Evolutionary conservation across 805 yeast species (phyloP).

Genomic region (Maudiozyma turicensis): DNA sequence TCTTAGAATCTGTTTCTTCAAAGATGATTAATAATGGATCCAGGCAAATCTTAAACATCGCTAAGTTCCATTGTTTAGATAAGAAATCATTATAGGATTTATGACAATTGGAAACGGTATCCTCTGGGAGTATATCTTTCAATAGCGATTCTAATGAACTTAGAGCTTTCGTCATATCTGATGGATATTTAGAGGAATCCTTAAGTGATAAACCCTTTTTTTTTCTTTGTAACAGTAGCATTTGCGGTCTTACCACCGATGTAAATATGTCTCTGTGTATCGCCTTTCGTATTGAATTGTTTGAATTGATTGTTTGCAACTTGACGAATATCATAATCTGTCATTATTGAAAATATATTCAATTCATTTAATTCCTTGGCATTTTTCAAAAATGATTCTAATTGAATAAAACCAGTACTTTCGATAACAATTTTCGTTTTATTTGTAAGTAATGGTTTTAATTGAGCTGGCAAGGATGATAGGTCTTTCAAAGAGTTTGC

Average conservation of each 20-base stretch:
- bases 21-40: slow-evolving; percentile 65
- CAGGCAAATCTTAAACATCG: slow-evolving; percentile 67
- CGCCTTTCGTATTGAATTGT: slow-evolving; percentile 22
- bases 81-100: slow-evolving; percentile 36
- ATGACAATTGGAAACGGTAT: slow-evolving; percentile 31
- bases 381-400: slow-evolving; percentile 50
- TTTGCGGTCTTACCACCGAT: slow-evolving; percentile 4
- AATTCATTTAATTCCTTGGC: slow-evolving; percentile 27
- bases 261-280: slow-evolving; percentile 17
- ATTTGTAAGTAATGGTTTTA: slow-evolving; percentile 29
- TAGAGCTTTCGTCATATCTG: slow-evolving; percentile 8
- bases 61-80: slow-evolving; percentile 74
- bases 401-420: slow-evolving; percentile 55
- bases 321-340: slow-evolving; percentile 44
- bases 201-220: neutral
- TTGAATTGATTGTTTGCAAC: slow-evolving; percentile 24
- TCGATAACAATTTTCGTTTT: slow-evolving; percentile 50
- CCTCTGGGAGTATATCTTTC: slow-evolving; percentile 14
- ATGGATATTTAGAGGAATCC: slow-evolving; percentile 6
- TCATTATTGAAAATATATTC: slow-evolving; percentile 45
- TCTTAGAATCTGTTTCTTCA: slow-evolving; percentile 51
- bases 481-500: slow-evolving; percentile 40
- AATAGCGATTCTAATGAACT: slow-evolving; percentile 13
- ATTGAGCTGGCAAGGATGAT: slow-evolving; percentile 30
- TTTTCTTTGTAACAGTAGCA: neutral